A percentile compares a stretch with the other conserved stretches of the same genome.
Evolutionary conservation across 2,329 filamentous ascomycete genomes (phyloP).

Genomic region (Hymenoscyphus linearis): DNA sequence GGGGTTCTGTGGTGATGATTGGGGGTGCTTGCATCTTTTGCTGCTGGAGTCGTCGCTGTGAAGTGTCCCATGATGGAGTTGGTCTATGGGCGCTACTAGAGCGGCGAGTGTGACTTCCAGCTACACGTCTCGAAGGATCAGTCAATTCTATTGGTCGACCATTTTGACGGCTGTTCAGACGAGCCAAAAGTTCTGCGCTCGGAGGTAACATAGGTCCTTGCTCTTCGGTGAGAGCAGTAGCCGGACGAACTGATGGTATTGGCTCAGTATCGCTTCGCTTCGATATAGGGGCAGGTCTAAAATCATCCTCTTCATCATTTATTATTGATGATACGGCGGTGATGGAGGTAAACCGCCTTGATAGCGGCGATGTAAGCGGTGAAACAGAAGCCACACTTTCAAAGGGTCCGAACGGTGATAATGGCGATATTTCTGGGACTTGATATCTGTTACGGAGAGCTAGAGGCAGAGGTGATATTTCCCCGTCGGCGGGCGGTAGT

Average conservation of each 20-base stretch:
- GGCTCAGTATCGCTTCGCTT: slow-evolving; percentile 22
- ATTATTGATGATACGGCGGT: slow-evolving; percentile 15
- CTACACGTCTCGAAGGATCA: slow-evolving; percentile 27
- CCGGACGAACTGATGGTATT: slow-evolving; percentile 2
- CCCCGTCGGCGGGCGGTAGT: slow-evolving; percentile 18
- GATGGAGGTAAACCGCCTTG: slow-evolving; percentile 20
- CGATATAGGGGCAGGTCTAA: slow-evolving; percentile 16
- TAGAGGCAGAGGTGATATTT: slow-evolving; percentile 16
- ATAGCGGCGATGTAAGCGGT: slow-evolving; percentile 9
- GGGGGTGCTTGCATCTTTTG: slow-evolving; percentile 2
- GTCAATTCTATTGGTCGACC: slow-evolving; percentile 21
- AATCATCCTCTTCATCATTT: slow-evolving; percentile 7
- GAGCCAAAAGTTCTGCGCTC: slow-evolving; percentile 28
- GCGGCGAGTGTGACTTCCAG: slow-evolving; percentile 12
- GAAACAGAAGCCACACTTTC: slow-evolving; percentile 1
- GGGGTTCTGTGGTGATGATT: neutral
- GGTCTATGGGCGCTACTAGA: slow-evolving; percentile 11
- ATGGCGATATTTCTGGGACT: slow-evolving; percentile 14
- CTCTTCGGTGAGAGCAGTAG: neutral
- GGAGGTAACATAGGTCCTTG: slow-evolving; percentile 16
- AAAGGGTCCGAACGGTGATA: neutral
- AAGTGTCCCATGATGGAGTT: slow-evolving; percentile 9
- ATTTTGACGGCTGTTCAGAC: slow-evolving; percentile 29
- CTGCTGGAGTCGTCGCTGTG: neutral
- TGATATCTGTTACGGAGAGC: slow-evolving; percentile 12